These are phyloP conservation scores for Dicorynia guianensis DNA, from an alignment of 306 rosid genomes.

Conservation along the genomic window DNA sequence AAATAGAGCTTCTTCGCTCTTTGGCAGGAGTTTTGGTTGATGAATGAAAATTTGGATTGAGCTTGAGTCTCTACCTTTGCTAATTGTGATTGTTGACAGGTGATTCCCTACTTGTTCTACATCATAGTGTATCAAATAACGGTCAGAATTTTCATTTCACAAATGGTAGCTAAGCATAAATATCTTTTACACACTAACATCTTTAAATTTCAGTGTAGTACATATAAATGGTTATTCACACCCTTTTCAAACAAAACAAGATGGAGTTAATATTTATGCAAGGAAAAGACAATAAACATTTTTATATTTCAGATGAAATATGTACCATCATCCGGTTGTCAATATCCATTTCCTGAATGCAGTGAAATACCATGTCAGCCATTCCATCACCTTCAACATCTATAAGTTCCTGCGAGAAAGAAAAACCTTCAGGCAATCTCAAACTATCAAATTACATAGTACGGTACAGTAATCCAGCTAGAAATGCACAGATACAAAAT, in stretches of 20 bases:
- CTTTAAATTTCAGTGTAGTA: slow-evolving; percentile 14
- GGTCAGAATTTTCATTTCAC: slow-evolving; percentile 23
- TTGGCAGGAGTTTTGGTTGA: too few relatives aligned
- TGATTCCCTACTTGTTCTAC: too few relatives aligned
- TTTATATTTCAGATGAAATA: slow-evolving; percentile 34
- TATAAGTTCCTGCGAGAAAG: slow-evolving; percentile 80
- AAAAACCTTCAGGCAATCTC: slow-evolving; percentile 7
- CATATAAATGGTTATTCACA: slow-evolving; percentile 21
- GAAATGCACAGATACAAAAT: slow-evolving; percentile 15
- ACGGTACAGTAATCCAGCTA: slow-evolving; percentile 6
- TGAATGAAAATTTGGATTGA: too few relatives aligned
- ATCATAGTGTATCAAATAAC: slow-evolving; percentile 10
- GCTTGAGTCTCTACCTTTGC: too few relatives aligned
- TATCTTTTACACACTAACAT: slow-evolving; percentile 8
- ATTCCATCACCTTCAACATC: slow-evolving; percentile 99
- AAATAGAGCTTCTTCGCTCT: too few relatives aligned
- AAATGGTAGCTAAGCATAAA: slow-evolving; percentile 27
- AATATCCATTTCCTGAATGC: slow-evolving; percentile 99
- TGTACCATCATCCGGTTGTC: slow-evolving; percentile 98
- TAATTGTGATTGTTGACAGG: too few relatives aligned
- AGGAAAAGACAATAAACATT: slow-evolving; percentile 25
- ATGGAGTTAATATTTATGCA: neutral
- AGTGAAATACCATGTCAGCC: slow-evolving; percentile 99
- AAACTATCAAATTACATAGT: slow-evolving; percentile 25
- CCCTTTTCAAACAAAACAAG: slow-evolving; percentile 36